Evolutionary conservation across 805 yeast genomes (phyloP).

Genomic region (Myxozyma neotropica): DNA sequence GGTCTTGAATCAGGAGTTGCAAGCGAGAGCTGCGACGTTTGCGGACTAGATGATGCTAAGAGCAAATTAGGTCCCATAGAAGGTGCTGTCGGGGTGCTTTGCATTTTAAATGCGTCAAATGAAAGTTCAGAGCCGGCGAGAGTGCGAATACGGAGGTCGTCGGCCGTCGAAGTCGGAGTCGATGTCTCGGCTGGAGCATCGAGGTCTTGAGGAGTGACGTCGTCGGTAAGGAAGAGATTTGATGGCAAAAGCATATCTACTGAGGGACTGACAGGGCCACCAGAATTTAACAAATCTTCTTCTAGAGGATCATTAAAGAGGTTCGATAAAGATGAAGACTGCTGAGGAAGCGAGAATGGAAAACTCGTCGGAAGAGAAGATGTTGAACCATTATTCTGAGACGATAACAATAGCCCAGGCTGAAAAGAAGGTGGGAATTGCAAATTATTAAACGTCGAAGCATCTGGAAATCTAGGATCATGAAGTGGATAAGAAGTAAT

Average conservation of each 20-base stretch:
- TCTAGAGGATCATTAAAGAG: constrained; percentile 16
- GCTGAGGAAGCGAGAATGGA: constrained; percentile 3
- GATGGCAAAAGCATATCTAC: constrained; percentile 46
- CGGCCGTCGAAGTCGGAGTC: neutral
- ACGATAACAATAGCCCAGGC: neutral
- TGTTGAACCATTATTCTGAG: constrained; percentile 4
- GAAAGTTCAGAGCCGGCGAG: neutral
- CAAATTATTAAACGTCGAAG: constrained; percentile 33
- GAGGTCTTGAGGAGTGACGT: constrained; percentile 8
- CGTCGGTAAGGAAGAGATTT: constrained; percentile 38
- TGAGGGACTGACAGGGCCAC: constrained; percentile 43
- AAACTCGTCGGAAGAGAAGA: constrained; percentile 6
- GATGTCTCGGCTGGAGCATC: neutral
- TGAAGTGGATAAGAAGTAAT: constrained; percentile 34
- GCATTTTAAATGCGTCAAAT: neutral
- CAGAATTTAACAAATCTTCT: constrained; percentile 27
- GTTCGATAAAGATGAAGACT: constrained; percentile 9
- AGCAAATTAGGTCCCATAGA: constrained; percentile 4
- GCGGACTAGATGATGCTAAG: neutral
- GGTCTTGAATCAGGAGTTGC: neutral
- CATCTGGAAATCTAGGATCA: constrained; percentile 35
- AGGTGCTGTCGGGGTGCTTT: neutral
- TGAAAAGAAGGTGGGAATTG: constrained; percentile 12
- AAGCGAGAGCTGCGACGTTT: no score
- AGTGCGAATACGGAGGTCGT: neutral